Evolutionary conservation across 306 rosid genomes (phyloP), one percentile per base, ranked within the genome.

Genomic region (Begonia masoniana): DNA sequence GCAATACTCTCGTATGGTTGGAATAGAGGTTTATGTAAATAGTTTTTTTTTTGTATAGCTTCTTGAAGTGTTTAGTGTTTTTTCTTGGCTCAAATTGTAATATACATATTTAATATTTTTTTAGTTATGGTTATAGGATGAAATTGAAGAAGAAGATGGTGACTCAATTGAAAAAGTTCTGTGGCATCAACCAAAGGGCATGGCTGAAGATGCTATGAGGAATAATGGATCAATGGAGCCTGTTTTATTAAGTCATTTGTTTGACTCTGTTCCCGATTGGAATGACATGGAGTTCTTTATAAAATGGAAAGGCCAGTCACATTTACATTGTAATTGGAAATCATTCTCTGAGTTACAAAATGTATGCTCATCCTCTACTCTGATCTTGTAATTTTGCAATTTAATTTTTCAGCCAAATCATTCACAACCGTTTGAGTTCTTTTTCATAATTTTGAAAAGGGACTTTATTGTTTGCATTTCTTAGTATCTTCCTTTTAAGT

Each of bases 251-350:
- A 83, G 95, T 73, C 84, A 82, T 69, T 70, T 87, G 79, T 92
- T 83, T 69, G 93, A 86, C 62, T 74, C 80, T 26, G 87, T 69
- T 63, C 75, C 85, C 51, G 95, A 92, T 76, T 92, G 96, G 96
- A 72, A 75, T 69, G 79, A 78, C 67, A 70, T 76, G 63, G 99
- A 92, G 66, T 92, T 87, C 66, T 68, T 83, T 63, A 92, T 92
- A 63, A 92, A 92, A 79, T 92, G 99, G 99, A 92, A 92, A 75
- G 96, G 99, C 73, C 96, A 81, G 49, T 92, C 99, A 36, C 99
- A 92, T 83, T 74, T 92, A 77, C 99, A 92, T 61, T 92, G 99
- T 69, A 94, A 83, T 49, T 92, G 99, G 99, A 92, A 83, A 71
- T 73, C 95, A 51, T 79, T 86, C 57, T 72, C 81, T n/a, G 99